Evolutionary conservation across 2,329 filamentous ascomycete genomes (phyloP).

Genomic region (Pseudogymnoascus sp.): DNA sequence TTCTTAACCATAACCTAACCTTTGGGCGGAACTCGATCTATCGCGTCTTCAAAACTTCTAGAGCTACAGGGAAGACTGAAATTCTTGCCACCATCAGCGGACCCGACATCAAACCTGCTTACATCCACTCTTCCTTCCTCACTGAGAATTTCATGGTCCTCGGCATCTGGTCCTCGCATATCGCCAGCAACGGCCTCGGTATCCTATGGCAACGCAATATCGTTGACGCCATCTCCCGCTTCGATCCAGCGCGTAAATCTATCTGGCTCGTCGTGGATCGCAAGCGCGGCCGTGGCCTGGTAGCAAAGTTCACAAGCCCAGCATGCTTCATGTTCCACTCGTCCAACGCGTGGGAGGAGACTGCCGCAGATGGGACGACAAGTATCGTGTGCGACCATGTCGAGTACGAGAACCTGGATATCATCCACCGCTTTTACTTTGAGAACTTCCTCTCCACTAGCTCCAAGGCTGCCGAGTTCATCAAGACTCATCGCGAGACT

Average conservation of each 20-base stretch:
- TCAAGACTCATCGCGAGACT: constrained; percentile 42
- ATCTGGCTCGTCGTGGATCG: constrained; percentile 74
- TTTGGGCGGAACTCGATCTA: constrained; percentile 54
- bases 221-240: constrained; percentile 60
- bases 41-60: constrained; percentile 61
- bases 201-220: constrained; percentile 63
- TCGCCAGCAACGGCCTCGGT: constrained; percentile 50
- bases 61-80: constrained; percentile 57
- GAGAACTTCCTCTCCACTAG: constrained; percentile 57
- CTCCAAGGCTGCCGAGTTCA: constrained; percentile 40
- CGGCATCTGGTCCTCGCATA: constrained; percentile 63
- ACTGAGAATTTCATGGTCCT: constrained; percentile 65
- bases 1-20: constrained; percentile 78
- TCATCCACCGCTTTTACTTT: constrained; percentile 64
- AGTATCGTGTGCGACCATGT: constrained; percentile 61
- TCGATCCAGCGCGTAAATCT: constrained; percentile 49
- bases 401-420: constrained; percentile 57
- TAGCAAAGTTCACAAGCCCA: constrained; percentile 61
- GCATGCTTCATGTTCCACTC: constrained; percentile 76
- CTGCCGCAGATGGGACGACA: constrained; percentile 33
- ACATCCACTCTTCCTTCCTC: constrained; percentile 79
- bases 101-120: constrained; percentile 50
- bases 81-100: constrained; percentile 62
- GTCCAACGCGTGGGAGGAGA: constrained; percentile 69
- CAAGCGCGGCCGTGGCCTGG: constrained; percentile 51